Evolutionary conservation across 108 stramenopile species (phyloP).

Genomic region (Phaeodactylum tricornutum): DNA sequence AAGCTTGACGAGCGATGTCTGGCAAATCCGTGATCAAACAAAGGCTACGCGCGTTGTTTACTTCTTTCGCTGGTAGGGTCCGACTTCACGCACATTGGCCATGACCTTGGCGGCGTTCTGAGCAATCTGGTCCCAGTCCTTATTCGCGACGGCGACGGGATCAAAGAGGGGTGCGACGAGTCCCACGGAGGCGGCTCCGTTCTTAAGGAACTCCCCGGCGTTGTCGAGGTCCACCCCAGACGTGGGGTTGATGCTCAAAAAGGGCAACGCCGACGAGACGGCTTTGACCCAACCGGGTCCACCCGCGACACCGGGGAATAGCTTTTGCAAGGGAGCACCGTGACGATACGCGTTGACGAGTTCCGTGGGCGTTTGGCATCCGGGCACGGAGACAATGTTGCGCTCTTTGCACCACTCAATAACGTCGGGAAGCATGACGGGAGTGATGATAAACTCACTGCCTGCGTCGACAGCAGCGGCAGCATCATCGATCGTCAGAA

Average conservation of each 20-base stretch:
- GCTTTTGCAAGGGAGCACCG: slow-evolving; percentile 79
- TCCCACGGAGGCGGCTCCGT: slow-evolving; percentile 72
- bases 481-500: slow-evolving; percentile 58
- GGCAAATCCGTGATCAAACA: too few relatives aligned
- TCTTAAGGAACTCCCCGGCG: slow-evolving; percentile 61
- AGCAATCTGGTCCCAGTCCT: slow-evolving; percentile 69
- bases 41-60: slow-evolving; percentile 17
- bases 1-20: too few relatives aligned
- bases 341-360: slow-evolving; percentile 53
- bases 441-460: slow-evolving; percentile 75
- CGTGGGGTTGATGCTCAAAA: slow-evolving; percentile 77
- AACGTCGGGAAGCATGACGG: slow-evolving; percentile 79
- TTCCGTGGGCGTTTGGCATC: slow-evolving; percentile 84
- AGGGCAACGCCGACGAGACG: slow-evolving; percentile 63
- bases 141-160: slow-evolving; percentile 51
- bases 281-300: slow-evolving; percentile 81
- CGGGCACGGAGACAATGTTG: slow-evolving; percentile 73
- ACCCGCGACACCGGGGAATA: slow-evolving; percentile 82
- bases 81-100: slow-evolving; percentile 62
- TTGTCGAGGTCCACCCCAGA: slow-evolving; percentile 77
- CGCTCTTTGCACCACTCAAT: slow-evolving; percentile 66
- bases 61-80: slow-evolving; percentile 66
- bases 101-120: slow-evolving; percentile 77
- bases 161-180: slow-evolving; percentile 80
- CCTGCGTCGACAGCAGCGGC: slow-evolving; percentile 69